Conservation (phyloP, 2,329 filamentous ascomycete genomes). For the Neofusicoccum cordaticola region DNA sequence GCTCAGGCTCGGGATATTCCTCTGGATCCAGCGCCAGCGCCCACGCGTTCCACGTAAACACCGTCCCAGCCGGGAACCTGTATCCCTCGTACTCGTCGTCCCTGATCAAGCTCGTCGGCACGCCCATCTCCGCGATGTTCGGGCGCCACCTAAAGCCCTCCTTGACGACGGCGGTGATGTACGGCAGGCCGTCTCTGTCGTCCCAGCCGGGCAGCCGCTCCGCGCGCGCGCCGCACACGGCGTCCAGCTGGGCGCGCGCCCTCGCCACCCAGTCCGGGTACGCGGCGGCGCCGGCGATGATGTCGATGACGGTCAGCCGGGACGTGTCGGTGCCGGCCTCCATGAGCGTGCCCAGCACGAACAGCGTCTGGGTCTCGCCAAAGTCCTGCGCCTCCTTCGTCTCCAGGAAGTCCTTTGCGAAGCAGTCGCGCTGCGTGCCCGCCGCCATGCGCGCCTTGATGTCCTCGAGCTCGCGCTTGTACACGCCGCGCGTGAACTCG, state of each 20-base stretch:
- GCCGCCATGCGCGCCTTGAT: conserved; percentile 32
- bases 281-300: conserved; percentile 24
- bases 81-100: conserved; percentile 27
- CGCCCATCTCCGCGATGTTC: conserved; percentile 24
- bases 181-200: conserved; percentile 20
- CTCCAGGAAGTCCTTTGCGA: conserved; percentile 44
- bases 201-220: conserved; percentile 21
- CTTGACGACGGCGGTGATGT: conserved; percentile 22
- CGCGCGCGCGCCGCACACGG: conserved; percentile 21
- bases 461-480: conserved; percentile 30
- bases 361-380: conserved; percentile 35
- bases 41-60: conserved; percentile 27
- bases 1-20: conserved; percentile 21
- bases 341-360: conserved; percentile 29
- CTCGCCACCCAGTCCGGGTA: conserved; percentile 23
- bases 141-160: conserved; percentile 25
- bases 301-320: conserved; percentile 23
- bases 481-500: conserved; percentile 24
- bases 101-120: conserved; percentile 20
- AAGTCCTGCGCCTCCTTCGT: conserved; percentile 27
- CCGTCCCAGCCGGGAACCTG: conserved; percentile 23
- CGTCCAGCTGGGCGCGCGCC: conserved; percentile 23
- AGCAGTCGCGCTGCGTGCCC: conserved; percentile 40
- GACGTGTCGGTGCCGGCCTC: conserved; percentile 29
- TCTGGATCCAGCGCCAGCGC: conserved; percentile 20